phyloP scores from a whole-genome alignment of 2,329 filamentous ascomycete species.

The Penicillium sp. region DNA sequence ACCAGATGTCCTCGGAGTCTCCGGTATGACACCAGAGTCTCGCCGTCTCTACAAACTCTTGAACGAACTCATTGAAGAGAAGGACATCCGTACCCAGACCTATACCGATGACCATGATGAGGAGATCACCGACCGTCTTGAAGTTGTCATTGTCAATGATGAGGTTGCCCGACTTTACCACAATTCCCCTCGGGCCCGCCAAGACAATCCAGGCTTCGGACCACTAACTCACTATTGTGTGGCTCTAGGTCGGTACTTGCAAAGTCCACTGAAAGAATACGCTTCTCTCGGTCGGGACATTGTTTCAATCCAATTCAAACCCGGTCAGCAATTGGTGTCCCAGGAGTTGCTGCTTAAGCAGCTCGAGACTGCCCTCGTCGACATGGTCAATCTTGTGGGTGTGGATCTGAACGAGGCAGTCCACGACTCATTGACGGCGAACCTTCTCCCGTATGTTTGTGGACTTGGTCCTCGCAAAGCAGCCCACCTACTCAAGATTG shows the following conservation, averaged over 20 bases:
- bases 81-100: conserved; percentile 74
- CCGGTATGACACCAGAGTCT: conserved; percentile 84
- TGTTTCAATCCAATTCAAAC: conserved; percentile 80
- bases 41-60: conserved; percentile 80
- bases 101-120: conserved; percentile 81
- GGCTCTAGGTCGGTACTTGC: conserved; percentile 83
- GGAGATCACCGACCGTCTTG: conserved; percentile 73
- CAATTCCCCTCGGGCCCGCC: conserved; percentile 74
- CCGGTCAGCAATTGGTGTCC: conserved; percentile 83
- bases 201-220: conserved; percentile 77
- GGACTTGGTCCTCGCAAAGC: conserved; percentile 92
- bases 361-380: conserved; percentile 94
- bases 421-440: conserved; percentile 75
- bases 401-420: conserved; percentile 94
- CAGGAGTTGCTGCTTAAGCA: conserved; percentile 83
- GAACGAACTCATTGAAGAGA: conserved; percentile 73
- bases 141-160: conserved; percentile 90
- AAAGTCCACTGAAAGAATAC: conserved; percentile 96
- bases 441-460: conserved; percentile 84
- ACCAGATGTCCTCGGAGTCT: conserved; percentile 87
- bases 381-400: conserved; percentile 96
- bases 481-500: conserved; percentile 78
- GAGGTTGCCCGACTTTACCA: conserved; percentile 97
- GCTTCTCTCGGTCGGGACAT: conserved; percentile 88
- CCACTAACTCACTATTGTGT: conserved; percentile 86